Evolutionary conservation across 768 basidiomycete genomes (phyloP), one percentile per base, ranked within the genome.

Genomic region (Phanerodontia chrysosporium): DNA sequence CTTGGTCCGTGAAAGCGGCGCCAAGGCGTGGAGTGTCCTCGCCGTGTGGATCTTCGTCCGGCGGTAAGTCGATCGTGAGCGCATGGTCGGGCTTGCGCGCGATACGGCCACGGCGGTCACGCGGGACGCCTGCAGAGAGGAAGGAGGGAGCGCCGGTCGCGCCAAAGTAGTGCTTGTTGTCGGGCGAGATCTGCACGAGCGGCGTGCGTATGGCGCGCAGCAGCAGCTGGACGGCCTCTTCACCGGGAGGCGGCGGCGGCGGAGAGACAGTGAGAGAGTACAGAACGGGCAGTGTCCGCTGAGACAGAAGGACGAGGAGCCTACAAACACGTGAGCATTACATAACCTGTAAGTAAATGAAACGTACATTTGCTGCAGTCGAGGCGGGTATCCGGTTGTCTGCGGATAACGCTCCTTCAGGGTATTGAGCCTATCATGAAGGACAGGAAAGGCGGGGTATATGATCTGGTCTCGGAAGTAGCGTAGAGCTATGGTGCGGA

Each of bases 381-480:
- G 81, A 18, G 90, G 87, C 58, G 85, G 81, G 60, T 84, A 83
- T 1, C 80, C 78, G 13, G 78, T 71, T 2, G 78, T 76, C 55
- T 86, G 83, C 32, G 81, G 74, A 45, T 74, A 78, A 49, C 87
- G 87, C 58, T 86, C 83, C 30, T 78, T 82, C 0, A 80, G 72
- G 49, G 79, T 71, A 25, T 80, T 81, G 32, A 92, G 76, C 13
- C 85, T 79, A 2, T 76, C 70, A 45, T 84, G 78, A 13, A 92
- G 72, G 9, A 82, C 76, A 54, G 80, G 67, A 51, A 77, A 82
- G 18, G 88, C 74, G 0, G 90, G 88, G 21, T 90, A 75, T 35
- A 93, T 83, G 58, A 93, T 84, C 57, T 81, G 82, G 73, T 94
- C 91, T 28, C 92, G 83, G 69, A 94, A 94, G 8, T 87, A 83